phyloP scores from a whole-genome alignment of 139 green algal genomes.

The Asterochloris erici region DNA sequence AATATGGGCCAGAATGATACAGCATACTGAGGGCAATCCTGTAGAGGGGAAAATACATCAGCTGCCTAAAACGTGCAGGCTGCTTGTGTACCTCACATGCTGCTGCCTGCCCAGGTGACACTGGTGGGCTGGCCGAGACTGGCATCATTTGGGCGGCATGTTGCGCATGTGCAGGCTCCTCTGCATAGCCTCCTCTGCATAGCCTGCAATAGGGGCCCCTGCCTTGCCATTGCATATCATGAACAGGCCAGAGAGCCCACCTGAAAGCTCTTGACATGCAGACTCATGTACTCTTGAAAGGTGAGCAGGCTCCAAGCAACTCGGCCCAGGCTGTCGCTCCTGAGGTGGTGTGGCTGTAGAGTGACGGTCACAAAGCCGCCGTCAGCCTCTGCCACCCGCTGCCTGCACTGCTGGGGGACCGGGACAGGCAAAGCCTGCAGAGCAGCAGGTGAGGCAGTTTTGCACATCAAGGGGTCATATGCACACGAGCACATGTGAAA shows the following conservation, averaged over 20 bases:
- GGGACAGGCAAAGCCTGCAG: neutral
- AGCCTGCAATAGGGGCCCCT: neutral
- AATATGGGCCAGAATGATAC: no score
- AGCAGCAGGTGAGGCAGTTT: no score
- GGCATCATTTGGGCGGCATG: neutral
- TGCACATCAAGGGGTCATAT: neutral
- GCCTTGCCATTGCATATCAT: neutral
- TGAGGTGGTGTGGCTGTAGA: constrained; percentile 1
- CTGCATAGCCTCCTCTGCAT: neutral
- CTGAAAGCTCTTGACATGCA: constrained; percentile 14
- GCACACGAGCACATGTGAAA: no score
- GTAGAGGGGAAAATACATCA: no score
- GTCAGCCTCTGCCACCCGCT: neutral
- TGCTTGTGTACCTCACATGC: no score
- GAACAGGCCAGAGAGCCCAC: neutral
- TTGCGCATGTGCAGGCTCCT: neutral
- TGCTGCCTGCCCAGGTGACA: neutral
- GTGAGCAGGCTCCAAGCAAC: neutral
- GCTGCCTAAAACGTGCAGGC: no score
- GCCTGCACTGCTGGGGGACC: neutral
- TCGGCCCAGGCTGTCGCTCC: neutral
- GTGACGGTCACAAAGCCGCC: constrained; percentile 10
- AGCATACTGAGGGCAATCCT: no score
- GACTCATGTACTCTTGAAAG: neutral
- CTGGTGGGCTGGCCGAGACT: neutral